Base-by-base conservation (phyloP, 306 rosid genomes). In the barrel medic (Medicago truncatula) region DNA sequence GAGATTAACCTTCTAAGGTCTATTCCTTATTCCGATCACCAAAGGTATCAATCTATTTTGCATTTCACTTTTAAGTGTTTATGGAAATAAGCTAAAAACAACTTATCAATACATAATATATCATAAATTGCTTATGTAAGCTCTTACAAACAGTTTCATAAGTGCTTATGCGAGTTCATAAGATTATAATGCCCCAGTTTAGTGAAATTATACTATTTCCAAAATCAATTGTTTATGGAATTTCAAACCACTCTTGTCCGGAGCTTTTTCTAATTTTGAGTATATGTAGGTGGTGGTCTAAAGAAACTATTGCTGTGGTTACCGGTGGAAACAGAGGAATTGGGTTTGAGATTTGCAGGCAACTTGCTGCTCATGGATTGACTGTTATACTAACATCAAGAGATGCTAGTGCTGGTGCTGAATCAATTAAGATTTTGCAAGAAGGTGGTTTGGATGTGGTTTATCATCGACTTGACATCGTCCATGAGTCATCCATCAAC, bases 11-110 rank as follows among this genome's bases (percentile, higher is more conserved):
- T 86, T 61, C 86, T 86, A 74, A 84, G 88, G 71, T 86, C 97
- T 81, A 86, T 93, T 80, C 98, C 98, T 21, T 93, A 91, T 78
- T 88, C 98, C 65, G 87, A 91, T 86, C 91, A 88, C 52, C 97
- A 91, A 74, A 89, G 91, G 98, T 93, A 79, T 6, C 18, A 20
- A 79, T 5, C 17, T n/a, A 9, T 14, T 39, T 66, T 31, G 18
- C 52, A 9, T 11, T 9, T 9, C 10, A 9, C 43, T 39, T 39
- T 6, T 39, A 39, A 7, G 9, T 9, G 9, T 7, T 39, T 39
- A 39, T 39, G 11, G 10, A 40, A 40, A 40, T 40, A 40, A 40
- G 11, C 44, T 40, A 0, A 40, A 40, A 40, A 40, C 44, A 40
- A 3, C 44, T 40, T 40, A 39, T 39, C 2, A 6, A 39, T 39